A percentile compares a stretch with the other conserved stretches of the same genome.
Evolutionary conservation across 192 early-diverging fungal genomes (phyloP).

Genomic region (Coemansia pectinata): DNA sequence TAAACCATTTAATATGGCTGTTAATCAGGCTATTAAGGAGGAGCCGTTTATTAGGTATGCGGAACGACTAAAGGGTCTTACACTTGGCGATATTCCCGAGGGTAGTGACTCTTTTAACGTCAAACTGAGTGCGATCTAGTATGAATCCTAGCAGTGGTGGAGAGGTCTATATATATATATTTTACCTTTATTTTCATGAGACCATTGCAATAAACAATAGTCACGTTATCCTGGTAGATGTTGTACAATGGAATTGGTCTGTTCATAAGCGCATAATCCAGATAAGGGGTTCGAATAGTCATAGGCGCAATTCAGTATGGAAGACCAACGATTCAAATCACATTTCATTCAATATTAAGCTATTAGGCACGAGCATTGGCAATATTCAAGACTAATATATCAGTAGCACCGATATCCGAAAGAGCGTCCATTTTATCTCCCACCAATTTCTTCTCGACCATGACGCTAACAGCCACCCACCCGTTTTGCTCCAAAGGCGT

Average conservation of each 20-base stretch:
- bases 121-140: background rate
- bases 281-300: too few relatives aligned
- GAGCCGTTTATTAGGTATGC: background rate
- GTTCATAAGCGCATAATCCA: too few relatives aligned
- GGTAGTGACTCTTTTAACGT: background rate
- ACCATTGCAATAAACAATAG: too few relatives aligned
- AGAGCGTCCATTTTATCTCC: constrained; percentile 92
- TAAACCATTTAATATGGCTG: background rate
- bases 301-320: too few relatives aligned
- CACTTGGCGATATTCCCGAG: background rate
- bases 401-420: constrained; percentile 81
- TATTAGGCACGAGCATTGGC: constrained; percentile 73
- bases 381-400: constrained; percentile 85
- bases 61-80: background rate
- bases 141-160: too few relatives aligned
- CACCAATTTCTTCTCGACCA: constrained; percentile 78
- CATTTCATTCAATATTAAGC: background rate
- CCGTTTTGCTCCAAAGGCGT: constrained; percentile 77
- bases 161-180: too few relatives aligned
- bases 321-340: too few relatives aligned
- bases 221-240: too few relatives aligned
- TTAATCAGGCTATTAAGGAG: background rate
- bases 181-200: background rate
- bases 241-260: too few relatives aligned
- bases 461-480: constrained; percentile 90